Conservation (phyloP, 2,329 filamentous ascomycete genomes). For the Diaporthe destruens region DNA sequence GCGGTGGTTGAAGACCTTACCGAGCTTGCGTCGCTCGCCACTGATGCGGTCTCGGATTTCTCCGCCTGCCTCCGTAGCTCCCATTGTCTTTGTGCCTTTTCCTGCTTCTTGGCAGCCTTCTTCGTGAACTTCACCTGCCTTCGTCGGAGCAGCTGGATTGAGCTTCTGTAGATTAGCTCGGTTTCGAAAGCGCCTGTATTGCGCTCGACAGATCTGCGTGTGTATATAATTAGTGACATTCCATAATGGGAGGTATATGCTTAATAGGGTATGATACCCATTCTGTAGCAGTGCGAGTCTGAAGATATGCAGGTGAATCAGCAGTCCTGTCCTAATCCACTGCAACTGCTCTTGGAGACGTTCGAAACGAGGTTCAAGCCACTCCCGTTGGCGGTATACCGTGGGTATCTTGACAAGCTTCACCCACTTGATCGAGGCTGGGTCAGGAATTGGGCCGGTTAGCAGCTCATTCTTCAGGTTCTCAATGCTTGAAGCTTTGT, state of each 20-base stretch:
- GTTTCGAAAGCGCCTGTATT: conserved; percentile 30
- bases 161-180: conserved; percentile 10
- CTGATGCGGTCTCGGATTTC: background rate
- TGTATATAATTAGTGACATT: background rate
- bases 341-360: conserved; percentile 28
- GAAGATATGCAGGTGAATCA: conserved; percentile 30
- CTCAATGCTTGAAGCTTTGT: background rate
- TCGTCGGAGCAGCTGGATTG: background rate
- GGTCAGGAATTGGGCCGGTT: conserved; percentile 28
- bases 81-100: conserved; percentile 15
- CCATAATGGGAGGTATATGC: no score
- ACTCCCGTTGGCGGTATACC: background rate
- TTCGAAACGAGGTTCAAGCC: background rate
- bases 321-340: conserved; percentile 27
- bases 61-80: background rate
- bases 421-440: conserved; percentile 11
- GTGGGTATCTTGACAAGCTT: background rate
- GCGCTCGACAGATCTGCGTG: background rate
- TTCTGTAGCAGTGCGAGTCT: conserved; percentile 17
- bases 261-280: background rate
- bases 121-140: background rate
- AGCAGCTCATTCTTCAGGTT: conserved; percentile 22
- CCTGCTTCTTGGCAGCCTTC: background rate
- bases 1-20: background rate
- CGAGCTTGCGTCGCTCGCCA: conserved; percentile 6